These are phyloP conservation scores for Babesia ovis DNA, from an alignment of 169 alveolate species.

Conservation along the genomic window DNA sequence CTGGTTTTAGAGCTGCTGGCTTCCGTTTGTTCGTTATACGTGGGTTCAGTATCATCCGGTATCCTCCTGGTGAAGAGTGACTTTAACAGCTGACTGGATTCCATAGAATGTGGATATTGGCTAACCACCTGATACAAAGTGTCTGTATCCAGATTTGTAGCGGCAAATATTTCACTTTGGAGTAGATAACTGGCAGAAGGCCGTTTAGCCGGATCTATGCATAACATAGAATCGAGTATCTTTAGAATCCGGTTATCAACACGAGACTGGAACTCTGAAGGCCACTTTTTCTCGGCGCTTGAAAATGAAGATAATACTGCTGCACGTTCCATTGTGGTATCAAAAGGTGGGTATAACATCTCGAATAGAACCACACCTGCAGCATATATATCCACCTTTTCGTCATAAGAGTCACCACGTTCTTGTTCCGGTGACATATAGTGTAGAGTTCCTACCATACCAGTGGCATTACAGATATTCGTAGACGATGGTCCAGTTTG, in stretches of 20 bases:
- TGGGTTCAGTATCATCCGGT: constrained; percentile 25
- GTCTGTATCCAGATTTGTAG: constrained; percentile 64
- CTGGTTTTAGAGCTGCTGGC: constrained; percentile 32
- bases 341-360: constrained; percentile 82
- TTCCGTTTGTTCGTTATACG: constrained; percentile 37
- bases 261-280: constrained; percentile 68
- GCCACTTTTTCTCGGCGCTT: constrained; percentile 64
- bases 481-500: constrained; percentile 34
- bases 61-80: constrained; percentile 68
- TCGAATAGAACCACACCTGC: constrained; percentile 85
- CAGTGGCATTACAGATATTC: constrained; percentile 18
- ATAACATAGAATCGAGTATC: constrained; percentile 70
- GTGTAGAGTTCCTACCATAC: constrained; percentile 80
- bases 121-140: constrained; percentile 70
- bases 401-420: constrained; percentile 77
- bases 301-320: constrained; percentile 71
- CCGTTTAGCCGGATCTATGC: constrained; percentile 72
- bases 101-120: constrained; percentile 75
- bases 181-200: constrained; percentile 72
- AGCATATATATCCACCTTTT: constrained; percentile 82
- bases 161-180: constrained; percentile 69
- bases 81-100: constrained; percentile 67
- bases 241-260: constrained; percentile 64
- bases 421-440: constrained; percentile 85
- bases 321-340: constrained; percentile 81